Base-by-base conservation (phyloP, 169 alveolate genomes). In the Eimeria acervulina region DNA sequence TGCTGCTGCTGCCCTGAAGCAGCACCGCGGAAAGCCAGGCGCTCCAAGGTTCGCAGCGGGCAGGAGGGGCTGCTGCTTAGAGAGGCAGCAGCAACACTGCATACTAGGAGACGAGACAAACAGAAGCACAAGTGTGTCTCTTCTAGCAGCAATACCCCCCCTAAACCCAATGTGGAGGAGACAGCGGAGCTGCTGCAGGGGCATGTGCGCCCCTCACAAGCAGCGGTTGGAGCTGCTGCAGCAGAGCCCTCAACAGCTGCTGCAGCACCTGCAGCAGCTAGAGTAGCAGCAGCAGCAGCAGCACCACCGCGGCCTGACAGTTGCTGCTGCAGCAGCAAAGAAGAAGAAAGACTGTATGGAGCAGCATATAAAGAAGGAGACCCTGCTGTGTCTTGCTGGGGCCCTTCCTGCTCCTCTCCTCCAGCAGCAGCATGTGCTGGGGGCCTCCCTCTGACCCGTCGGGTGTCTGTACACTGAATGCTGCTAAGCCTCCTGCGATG, bases 111-210 rank as follows among this genome's bases (percentile, higher is more conserved):
- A 8, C 88, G 59, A 10, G 51, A n/a, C 36, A 78, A 28, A 42
- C 88, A 78, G 38, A 78, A 78, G 88, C 51, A 36, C 6, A 78
- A 47, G 44, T 78, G 88, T 5, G 88, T 36, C 88, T 78, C 88
- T 28, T 47, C 88, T n/a, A 78, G 33, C 88, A 74, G 28, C 51
- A 12, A 13, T 8, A 36, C 85, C 23, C 85, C 85, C 17, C 40
- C 17, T 13, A 68, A n/a, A 15, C 85, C 47, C 85, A 12, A 28
- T 6, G 51, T 15, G 12, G 55, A 74, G 51, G 85, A 4, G n/a
- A 74, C 28, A 74, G 28, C 28, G 85, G 21, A 21, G 51, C n/a
- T 10, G 38, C 8, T 6, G 51, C 52, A 66, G 21, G 76, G 21
- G 76, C 36, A 13, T 21, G 68, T 21, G 78, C 10, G 78, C 15